A percentile compares a stretch with the other conserved stretches of the same genome.
These are phyloP conservation scores for Suillus weaverae DNA, from an alignment of 768 basidiomycete genomes.

Conservation along the genomic window DNA sequence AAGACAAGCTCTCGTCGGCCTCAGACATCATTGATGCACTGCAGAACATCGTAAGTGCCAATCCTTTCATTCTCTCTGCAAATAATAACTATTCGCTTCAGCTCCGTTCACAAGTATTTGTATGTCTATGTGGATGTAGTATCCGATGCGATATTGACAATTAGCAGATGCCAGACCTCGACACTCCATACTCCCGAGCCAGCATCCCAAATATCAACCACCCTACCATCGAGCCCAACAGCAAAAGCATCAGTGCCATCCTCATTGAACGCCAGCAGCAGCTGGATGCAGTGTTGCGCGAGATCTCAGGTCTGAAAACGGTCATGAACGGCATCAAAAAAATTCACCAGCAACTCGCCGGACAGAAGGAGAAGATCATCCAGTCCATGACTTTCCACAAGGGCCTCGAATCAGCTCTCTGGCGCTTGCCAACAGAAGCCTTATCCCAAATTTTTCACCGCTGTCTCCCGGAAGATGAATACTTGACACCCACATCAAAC, in stretches of 20 bases:
- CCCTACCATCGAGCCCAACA: constrained; percentile 14
- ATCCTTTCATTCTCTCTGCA: background rate
- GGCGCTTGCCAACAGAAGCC: constrained; percentile 44
- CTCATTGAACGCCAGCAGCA: constrained; percentile 16
- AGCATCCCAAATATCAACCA: constrained; percentile 8
- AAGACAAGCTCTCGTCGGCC: background rate
- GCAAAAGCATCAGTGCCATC: constrained; percentile 16
- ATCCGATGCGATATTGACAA: background rate
- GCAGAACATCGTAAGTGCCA: background rate
- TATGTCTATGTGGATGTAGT: too few relatives aligned
- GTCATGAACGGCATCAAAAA: constrained; percentile 16
- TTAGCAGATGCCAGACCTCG: background rate
- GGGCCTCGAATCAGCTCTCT: constrained; percentile 32
- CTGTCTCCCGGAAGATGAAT: constrained; percentile 29
- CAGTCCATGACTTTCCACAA: constrained; percentile 22
- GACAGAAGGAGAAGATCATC: constrained; percentile 13
- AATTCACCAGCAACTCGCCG: constrained; percentile 14
- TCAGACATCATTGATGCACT: background rate
- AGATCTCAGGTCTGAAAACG: constrained; percentile 15
- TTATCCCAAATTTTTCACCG: constrained; percentile 47
- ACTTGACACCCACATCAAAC: constrained; percentile 25
- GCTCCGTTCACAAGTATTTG: background rate
- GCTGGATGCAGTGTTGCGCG: constrained; percentile 15
- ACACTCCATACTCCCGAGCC: background rate
- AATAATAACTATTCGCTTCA: background rate